Conservation (phyloP, 495 filamentous ascomycete species). For the Hypoxylon subgilvum region DNA sequence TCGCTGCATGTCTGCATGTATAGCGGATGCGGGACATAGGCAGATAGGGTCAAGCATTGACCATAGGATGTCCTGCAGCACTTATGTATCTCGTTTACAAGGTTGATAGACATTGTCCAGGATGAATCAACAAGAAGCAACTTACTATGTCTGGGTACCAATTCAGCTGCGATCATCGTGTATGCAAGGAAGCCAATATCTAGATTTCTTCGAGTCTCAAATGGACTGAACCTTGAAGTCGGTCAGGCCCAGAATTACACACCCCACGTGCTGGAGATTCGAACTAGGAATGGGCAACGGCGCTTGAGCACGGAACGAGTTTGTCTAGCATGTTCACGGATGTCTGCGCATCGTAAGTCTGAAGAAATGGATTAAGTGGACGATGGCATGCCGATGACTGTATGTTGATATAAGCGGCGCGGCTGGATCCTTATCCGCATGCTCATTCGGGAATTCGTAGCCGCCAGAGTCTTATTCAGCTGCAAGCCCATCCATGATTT, state of each 20-base stretch:
- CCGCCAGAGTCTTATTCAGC: constrained; percentile 7
- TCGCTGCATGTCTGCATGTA: background rate
- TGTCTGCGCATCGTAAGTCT: constrained; percentile 1
- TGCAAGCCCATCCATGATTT: constrained; percentile 1
- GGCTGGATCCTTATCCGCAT: background rate
- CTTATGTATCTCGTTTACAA: no score
- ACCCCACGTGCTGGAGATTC: constrained; percentile 34
- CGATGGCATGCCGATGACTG: background rate
- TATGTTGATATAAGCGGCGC: constrained; percentile 15
- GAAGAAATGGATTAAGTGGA: background rate
- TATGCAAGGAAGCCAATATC: constrained; percentile 4
- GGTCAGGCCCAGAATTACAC: background rate
- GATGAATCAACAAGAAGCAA: no score
- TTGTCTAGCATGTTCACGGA: background rate
- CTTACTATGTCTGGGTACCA: no score
- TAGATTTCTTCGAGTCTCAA: constrained; percentile 5
- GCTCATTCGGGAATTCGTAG: background rate
- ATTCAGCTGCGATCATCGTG: background rate
- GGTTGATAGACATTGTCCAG: no score
- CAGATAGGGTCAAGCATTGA: constrained; percentile 15
- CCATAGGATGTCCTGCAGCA: constrained; percentile 20
- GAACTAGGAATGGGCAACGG: constrained; percentile 32
- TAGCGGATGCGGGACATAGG: background rate
- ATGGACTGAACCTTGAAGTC: constrained; percentile 10
- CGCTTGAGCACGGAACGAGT: constrained; percentile 2